Evolutionary conservation across 164 flowering plant species (phyloP), one percentile per base, ranked within the genome.

Genomic region (Umbilicus rupestris): DNA sequence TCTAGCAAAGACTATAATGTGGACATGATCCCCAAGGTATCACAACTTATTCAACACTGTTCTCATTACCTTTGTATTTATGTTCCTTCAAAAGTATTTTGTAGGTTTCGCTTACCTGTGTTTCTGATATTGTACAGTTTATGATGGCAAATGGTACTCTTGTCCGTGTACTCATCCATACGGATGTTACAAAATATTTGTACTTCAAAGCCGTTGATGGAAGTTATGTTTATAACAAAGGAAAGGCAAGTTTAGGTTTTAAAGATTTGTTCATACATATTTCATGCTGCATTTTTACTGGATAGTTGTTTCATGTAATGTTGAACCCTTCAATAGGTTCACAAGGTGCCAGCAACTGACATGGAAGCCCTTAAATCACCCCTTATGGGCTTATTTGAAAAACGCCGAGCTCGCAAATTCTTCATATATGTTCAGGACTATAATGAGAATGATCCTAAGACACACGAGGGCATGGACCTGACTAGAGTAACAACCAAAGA

Each of bases 81-180:
- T n/a, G n/a, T n/a, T n/a, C n/a, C n/a, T n/a, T n/a, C n/a, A n/a
- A n/a, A n/a, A n/a, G n/a, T 41, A 9, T 41, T 9, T 41, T 7
- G 0, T 0, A 41, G 6, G 44, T 41, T 41, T 14, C 10, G 44
- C 44, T 41, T 41, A 41, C 44, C 44, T 14, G 39, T 62, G 44
- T 66, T 49, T 57, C 45, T 66, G 67, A 68, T 22, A 62, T 64
- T 76, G 72, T 30, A 66, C 70, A 91, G 97, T 92, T 87, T 75
- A 89, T 92, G 84, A 92, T 92, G 96, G 97, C 96, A 68, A 92
- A 92, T 73, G 97, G 97, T 22, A 82, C 85, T 62, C 81, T 92
- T 22, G 97, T 92, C 4, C 90, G 96, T 39, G 88, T 85, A 33
- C 97, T 91, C 26, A 91, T 91, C 67, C 97, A 89, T 69, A 91